Percentiles rank a stretch among this genome's conserved stretches.
phyloP scores from a whole-genome alignment of 768 basidiomycete species.

The Lactarius psammicola region DNA sequence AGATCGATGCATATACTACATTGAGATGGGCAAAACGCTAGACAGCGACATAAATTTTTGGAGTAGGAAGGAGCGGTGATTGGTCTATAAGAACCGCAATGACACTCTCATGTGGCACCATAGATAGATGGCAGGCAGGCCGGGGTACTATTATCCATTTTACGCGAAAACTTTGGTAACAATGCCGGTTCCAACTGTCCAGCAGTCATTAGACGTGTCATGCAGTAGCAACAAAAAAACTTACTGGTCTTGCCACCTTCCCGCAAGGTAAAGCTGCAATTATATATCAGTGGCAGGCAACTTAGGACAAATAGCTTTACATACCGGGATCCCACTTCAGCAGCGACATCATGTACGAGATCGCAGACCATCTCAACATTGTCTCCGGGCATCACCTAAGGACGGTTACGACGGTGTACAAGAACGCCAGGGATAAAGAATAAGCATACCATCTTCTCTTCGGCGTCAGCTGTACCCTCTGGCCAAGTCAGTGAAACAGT shows the following conservation, averaged over 20 bases:
- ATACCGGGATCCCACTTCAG: slow-evolving; percentile 81
- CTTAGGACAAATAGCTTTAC: background rate
- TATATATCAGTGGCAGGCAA: slow-evolving; percentile 14
- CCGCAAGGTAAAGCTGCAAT: slow-evolving; percentile 75
- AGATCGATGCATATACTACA: slow-evolving; percentile 21
- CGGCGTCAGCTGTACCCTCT: slow-evolving; percentile 72
- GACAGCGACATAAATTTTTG: slow-evolving; percentile 1
- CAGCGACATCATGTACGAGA: slow-evolving; percentile 81
- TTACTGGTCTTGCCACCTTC: slow-evolving; percentile 92
- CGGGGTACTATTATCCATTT: slow-evolving; percentile 28
- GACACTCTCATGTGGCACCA: background rate
- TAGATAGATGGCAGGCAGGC: too few relatives aligned
- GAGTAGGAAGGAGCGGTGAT: slow-evolving; percentile 18
- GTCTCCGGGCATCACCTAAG: slow-evolving; percentile 93
- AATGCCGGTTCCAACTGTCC: slow-evolving; percentile 87
- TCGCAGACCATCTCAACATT: slow-evolving; percentile 90
- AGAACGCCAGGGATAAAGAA: slow-evolving; percentile 4
- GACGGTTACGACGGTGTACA: slow-evolving; percentile 8
- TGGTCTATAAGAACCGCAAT: slow-evolving; percentile 11
- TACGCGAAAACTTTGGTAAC: slow-evolving; percentile 77
- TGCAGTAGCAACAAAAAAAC: slow-evolving; percentile 34
- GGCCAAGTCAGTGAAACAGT: slow-evolving; percentile 86
- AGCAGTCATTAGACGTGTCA: slow-evolving; percentile 3
- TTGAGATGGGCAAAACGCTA: slow-evolving; percentile 7
- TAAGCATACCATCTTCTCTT: slow-evolving; percentile 76